Base-by-base conservation (phyloP, 2,329 filamentous ascomycete species). In the Periconia sp. region DNA sequence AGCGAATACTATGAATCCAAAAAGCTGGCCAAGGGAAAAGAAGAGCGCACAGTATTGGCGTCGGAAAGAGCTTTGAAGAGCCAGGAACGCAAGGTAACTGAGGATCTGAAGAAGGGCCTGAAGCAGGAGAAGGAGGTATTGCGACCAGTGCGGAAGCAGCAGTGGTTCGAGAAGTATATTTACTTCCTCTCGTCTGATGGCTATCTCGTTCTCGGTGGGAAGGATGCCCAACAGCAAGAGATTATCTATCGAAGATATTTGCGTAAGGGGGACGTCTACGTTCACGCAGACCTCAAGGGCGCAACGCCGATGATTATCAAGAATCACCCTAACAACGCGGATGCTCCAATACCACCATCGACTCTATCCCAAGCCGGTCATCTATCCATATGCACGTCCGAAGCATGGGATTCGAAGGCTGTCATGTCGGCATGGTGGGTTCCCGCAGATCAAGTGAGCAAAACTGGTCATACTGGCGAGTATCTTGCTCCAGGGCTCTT, bases 401-500 rank as follows among this genome's bases (percentile, higher is more conserved):
- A 79, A 43, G 94, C 92, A 0, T 99, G 94, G 94, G 94, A 97
- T 48, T 92, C 89, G 1, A 99, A 99, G 69, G 92, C 92, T 7
- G 84, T 90, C 12, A 95, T 97, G 88, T 87, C 88, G 13, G 92
- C 92, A 7, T 99, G 89, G 87, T 99, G 94, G 94, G 92, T 95
- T 0, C 85, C 86, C 49, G 87, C 89, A 2, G 86, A 92, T 40
- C 92, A 97, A 67, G 89, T 99, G 0, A 90, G 88, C 8, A 97
- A 97, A 72, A 89, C 84, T 23, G 86, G 87, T 0, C 79, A 85
- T 1, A 84, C 82, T 0, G 92, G 92, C 17, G 92, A 95, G 54
- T 92, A 89, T 57, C 72, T 99, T 5, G 81, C 85, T 0, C 78
- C 82, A 0, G 94, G 92, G 13, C 83, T 83, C 50, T 96, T 99